These are phyloP conservation scores for Hordeum pubiflorum DNA, from an alignment of 202 grass and related monocot species.

Conservation along the genomic window DNA sequence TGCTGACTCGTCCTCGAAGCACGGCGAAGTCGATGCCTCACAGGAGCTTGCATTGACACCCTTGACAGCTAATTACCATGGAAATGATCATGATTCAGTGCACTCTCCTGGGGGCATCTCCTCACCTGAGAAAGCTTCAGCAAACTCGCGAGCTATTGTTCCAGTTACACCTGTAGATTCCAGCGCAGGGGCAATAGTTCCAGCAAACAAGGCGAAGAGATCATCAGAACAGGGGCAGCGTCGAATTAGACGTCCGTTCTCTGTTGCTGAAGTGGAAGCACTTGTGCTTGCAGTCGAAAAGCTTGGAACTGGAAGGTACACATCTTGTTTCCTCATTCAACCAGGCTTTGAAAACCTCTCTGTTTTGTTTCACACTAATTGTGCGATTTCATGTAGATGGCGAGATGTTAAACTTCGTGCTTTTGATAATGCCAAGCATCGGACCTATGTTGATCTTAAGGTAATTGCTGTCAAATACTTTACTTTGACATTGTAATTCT, in stretches of 20 bases:
- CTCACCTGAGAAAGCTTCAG: constrained; percentile 50
- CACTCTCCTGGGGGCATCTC: constrained; percentile 42
- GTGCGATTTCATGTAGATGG: constrained; percentile 55
- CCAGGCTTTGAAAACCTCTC: neutral
- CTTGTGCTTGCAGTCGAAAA: constrained; percentile 94
- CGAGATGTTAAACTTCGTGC: constrained; percentile 89
- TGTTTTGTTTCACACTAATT: constrained; percentile 25
- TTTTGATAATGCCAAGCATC: constrained; percentile 89
- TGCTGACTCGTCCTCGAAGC: constrained; percentile 29
- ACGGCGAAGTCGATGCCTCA: constrained; percentile 34
- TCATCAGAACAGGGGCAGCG: constrained; percentile 65
- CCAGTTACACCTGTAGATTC: constrained; percentile 33
- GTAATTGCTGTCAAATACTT: constrained; percentile 42
- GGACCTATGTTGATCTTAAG: constrained; percentile 98
- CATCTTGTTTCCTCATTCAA: constrained; percentile 30
- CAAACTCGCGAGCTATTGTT: constrained; percentile 45
- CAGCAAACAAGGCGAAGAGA: constrained; percentile 62
- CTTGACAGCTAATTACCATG: constrained; percentile 51
- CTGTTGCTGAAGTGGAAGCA: constrained; percentile 92
- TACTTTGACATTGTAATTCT: neutral
- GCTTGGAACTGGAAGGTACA: constrained; percentile 98
- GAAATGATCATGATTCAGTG: constrained; percentile 70
- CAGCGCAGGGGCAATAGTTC: constrained; percentile 50
- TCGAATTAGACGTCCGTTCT: constrained; percentile 84
- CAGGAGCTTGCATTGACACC: constrained; percentile 41